phyloP scores from a whole-genome alignment of 2,329 filamentous ascomycete species.

The Colletotrichum musicola region DNA sequence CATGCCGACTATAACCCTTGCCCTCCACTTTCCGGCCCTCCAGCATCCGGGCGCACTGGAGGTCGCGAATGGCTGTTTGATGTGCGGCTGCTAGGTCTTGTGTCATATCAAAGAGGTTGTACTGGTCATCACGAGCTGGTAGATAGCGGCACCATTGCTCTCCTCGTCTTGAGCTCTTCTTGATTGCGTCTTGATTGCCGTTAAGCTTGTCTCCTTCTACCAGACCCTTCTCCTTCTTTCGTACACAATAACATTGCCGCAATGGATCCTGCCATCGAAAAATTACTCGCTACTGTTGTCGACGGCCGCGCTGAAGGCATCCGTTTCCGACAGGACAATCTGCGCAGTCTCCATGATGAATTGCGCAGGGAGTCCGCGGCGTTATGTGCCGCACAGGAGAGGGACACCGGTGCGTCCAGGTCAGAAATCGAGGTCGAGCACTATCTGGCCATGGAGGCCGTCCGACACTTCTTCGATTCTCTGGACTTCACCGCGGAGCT shows the following conservation, averaged over 20 bases:
- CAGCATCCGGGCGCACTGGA: background rate
- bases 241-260: background rate
- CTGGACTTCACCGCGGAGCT: constrained; percentile 49
- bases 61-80: too few species aligned
- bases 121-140: too few species aligned
- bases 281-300: constrained; percentile 55
- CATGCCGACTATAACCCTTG: constrained; percentile 7
- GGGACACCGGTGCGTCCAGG: constrained; percentile 48
- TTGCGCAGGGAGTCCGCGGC: constrained; percentile 50
- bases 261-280: constrained; percentile 33
- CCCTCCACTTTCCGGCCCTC: constrained; percentile 35
- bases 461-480: constrained; percentile 54
- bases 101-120: background rate
- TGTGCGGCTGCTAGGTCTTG: background rate
- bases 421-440: constrained; percentile 53
- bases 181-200: too few species aligned
- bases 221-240: background rate
- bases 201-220: background rate
- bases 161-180: too few species aligned
- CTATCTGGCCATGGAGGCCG: constrained; percentile 52
- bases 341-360: constrained; percentile 55
- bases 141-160: too few species aligned
- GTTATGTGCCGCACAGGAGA: constrained; percentile 54
- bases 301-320: constrained; percentile 59
- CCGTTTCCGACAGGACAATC: constrained; percentile 59